Conservation (phyloP, 495 filamentous ascomycete genomes). For the Lasiosphaeriaceae sp. region DNA sequence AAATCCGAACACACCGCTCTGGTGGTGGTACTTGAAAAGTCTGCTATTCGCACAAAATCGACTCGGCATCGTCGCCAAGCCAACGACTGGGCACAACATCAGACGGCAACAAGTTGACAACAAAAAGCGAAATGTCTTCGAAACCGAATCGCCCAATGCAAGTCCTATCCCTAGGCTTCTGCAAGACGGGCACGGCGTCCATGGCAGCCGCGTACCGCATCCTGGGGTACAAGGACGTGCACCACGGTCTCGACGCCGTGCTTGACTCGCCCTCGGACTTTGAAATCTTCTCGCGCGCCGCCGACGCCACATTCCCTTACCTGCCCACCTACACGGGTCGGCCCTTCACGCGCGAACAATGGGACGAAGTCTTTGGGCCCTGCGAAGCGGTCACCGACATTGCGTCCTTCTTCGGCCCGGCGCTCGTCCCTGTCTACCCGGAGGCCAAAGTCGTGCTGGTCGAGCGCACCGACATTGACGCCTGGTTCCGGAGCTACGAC, state of each 20-base stretch:
- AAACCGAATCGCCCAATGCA: conserved; percentile 1
- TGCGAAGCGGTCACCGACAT: conserved; percentile 38
- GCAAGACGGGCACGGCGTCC: conserved; percentile 19
- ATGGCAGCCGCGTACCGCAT: conserved; percentile 16
- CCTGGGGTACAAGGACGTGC: conserved; percentile 19
- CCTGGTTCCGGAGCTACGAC: conserved; percentile 32
- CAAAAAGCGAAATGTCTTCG: no score
- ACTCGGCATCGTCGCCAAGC: no score
- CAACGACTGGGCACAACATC: no score
- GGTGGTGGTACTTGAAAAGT: no score
- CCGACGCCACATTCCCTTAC: conserved; percentile 24
- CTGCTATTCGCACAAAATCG: no score
- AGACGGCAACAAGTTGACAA: no score
- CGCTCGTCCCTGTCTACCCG: conserved; percentile 43
- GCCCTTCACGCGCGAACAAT: conserved; percentile 27
- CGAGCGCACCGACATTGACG: conserved; percentile 28
- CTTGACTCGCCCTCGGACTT: conserved; percentile 10
- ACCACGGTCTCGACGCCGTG: conserved; percentile 14
- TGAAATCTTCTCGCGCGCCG: conserved; percentile 15
- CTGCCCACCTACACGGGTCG: conserved; percentile 2
- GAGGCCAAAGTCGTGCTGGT: conserved; percentile 44
- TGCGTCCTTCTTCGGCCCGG: conserved; percentile 29
- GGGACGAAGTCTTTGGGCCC: conserved; percentile 39
- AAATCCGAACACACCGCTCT: no score
- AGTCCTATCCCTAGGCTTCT: conserved; percentile 12